phyloP scores from a whole-genome alignment of 805 yeast species.

The Middelhovenomyces tepae region DNA sequence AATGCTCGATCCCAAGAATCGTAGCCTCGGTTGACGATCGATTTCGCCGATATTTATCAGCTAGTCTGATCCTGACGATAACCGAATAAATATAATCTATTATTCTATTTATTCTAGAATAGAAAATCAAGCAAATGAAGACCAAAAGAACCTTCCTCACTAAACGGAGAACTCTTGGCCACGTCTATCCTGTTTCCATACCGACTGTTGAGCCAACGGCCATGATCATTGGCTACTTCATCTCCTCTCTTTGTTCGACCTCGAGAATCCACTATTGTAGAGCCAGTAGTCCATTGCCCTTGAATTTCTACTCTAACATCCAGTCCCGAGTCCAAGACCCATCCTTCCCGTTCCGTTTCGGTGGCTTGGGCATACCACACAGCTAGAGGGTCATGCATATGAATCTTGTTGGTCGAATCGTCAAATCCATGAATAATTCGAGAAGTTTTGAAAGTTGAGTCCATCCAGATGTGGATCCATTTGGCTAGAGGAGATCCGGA shows the following conservation, averaged over 20 bases:
- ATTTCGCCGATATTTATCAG: no score
- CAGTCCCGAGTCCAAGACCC: slow-evolving; percentile 16
- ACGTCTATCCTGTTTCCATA: slow-evolving; percentile 20
- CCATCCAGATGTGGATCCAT: slow-evolving; percentile 30
- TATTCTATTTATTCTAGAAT: no score
- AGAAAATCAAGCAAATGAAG: slow-evolving; percentile 13
- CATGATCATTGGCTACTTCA: slow-evolving; percentile 13
- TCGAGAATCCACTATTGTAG: slow-evolving; percentile 29
- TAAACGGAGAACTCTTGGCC: slow-evolving; percentile 17
- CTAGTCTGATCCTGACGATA: no score
- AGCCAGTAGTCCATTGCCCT: slow-evolving; percentile 33
- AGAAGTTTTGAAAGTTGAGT: slow-evolving; percentile 19
- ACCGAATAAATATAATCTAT: no score
- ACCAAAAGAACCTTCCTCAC: slow-evolving; percentile 16
- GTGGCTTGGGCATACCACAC: slow-evolving; percentile 22
- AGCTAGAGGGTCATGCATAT: slow-evolving; percentile 34
- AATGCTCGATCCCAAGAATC: no score
- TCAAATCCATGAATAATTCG: slow-evolving; percentile 10
- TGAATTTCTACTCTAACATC: slow-evolving; percentile 32
- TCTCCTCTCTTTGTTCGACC: slow-evolving; percentile 19
- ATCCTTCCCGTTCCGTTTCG: slow-evolving; percentile 6
- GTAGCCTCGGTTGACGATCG: no score
- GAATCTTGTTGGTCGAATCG: slow-evolving; percentile 15
- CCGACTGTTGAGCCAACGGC: slow-evolving; percentile 17
- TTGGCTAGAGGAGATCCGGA: slow-evolving; percentile 24